These are phyloP conservation scores for Penicillium sp. DNA, from an alignment of 2,329 filamentous ascomycete genomes.

Conservation along the genomic window DNA sequence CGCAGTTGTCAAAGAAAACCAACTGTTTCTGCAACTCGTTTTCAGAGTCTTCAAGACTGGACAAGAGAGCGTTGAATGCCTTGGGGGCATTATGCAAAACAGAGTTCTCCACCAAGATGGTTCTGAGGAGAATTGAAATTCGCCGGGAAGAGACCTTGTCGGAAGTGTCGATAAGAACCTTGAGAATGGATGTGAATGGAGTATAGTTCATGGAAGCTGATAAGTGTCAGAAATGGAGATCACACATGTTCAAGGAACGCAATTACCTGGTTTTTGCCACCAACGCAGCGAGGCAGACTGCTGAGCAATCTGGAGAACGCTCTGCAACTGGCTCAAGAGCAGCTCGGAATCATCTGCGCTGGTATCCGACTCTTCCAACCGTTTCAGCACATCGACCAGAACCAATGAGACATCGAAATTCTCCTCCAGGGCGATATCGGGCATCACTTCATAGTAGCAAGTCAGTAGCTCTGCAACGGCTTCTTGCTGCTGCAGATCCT, in stretches of 20 bases:
- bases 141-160: constrained; percentile 34
- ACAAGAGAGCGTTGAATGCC: constrained; percentile 40
- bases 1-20: constrained; percentile 83
- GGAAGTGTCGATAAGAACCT: constrained; percentile 34
- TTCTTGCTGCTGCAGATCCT: constrained; percentile 74
- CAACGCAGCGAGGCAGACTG: constrained; percentile 84
- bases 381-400: constrained; percentile 67
- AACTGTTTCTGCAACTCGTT: constrained; percentile 44
- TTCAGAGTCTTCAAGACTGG: constrained; percentile 39
- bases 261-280: constrained; percentile 70
- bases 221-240: neutral
- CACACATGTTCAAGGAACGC: neutral
- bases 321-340: constrained; percentile 72
- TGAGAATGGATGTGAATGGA: constrained; percentile 44
- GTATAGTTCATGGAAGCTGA: constrained; percentile 42
- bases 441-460: constrained; percentile 82
- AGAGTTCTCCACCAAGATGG: constrained; percentile 40
- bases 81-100: constrained; percentile 32
- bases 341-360: constrained; percentile 57
- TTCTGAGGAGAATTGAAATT: constrained; percentile 35
- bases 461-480: constrained; percentile 75
- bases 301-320: constrained; percentile 76
- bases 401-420: constrained; percentile 85
- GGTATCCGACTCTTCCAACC: constrained; percentile 52
- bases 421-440: constrained; percentile 75